Evolutionary conservation across 805 yeast species (phyloP).

Genomic region (Zygoascus tannicola): DNA sequence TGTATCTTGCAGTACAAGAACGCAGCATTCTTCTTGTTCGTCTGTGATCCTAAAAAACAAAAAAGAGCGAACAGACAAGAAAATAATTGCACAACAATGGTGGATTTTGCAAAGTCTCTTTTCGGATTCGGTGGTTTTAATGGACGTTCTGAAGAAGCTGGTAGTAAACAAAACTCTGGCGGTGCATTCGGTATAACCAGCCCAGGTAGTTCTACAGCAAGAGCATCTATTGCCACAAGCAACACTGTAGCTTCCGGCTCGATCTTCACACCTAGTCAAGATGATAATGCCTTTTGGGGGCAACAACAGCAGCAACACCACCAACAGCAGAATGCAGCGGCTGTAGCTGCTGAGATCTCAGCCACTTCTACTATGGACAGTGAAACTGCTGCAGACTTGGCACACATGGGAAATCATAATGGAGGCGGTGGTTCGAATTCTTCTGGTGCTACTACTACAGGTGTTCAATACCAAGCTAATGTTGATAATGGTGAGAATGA

Average conservation of each 20-base stretch:
- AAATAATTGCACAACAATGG: constrained; percentile 10
- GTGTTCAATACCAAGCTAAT: neutral
- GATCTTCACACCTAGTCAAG: constrained; percentile 1
- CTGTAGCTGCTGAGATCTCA: neutral
- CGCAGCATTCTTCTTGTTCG: too few species aligned
- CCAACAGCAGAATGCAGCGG: neutral
- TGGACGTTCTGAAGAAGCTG: neutral
- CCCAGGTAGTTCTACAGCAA: constrained; percentile 1
- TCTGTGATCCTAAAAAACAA: too few species aligned
- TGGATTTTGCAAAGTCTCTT: constrained; percentile 18
- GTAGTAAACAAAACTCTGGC: neutral
- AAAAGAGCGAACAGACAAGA: too few species aligned
- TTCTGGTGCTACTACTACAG: neutral
- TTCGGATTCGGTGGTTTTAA: constrained; percentile 17
- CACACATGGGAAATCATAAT: neutral
- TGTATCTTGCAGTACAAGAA: too few species aligned
- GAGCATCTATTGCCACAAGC: constrained; percentile 1
- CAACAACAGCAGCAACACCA: constrained; percentile 6
- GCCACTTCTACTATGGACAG: constrained; percentile 3
- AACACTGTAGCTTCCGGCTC: constrained; percentile 2
- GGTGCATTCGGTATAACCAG: neutral
- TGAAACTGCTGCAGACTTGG: constrained; percentile 5
- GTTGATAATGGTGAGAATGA: neutral
- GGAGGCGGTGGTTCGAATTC: neutral
- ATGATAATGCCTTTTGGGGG: constrained; percentile 1